These are phyloP conservation scores for Ophiognomonia clavigignenti-juglandacearum DNA, from an alignment of 2,329 filamentous ascomycete species.

Conservation along the genomic window DNA sequence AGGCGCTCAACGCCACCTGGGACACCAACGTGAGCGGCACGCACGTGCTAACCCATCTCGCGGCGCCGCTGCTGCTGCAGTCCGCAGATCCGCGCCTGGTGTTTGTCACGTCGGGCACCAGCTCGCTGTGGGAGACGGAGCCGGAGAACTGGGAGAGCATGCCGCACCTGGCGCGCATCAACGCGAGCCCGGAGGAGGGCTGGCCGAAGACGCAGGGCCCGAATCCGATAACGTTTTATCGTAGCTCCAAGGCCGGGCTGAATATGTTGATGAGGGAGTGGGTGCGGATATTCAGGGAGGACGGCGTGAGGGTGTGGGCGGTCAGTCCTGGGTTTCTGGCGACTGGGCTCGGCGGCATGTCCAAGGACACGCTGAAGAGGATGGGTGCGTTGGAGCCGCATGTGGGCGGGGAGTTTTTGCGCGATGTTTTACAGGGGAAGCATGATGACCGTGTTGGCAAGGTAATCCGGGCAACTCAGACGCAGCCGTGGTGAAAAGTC, in stretches of 20 bases:
- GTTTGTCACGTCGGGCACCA: constrained; percentile 43
- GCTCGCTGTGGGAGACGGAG: constrained; percentile 30
- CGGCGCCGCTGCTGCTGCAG: constrained; percentile 40
- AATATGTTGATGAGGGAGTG: constrained; percentile 47
- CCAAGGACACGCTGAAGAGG: constrained; percentile 28
- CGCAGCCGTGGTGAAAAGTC: constrained; percentile 10
- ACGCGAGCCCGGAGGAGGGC: constrained; percentile 24
- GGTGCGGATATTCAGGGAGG: constrained; percentile 29
- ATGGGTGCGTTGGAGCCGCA: constrained; percentile 30
- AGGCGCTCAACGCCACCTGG: constrained; percentile 41
- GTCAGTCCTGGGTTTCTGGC: constrained; percentile 11
- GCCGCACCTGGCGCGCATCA: constrained; percentile 7
- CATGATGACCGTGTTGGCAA: constrained; percentile 11
- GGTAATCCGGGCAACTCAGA: neutral
- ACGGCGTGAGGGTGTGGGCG: constrained; percentile 38
- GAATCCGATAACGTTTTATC: constrained; percentile 27
- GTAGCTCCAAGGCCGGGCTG: constrained; percentile 37
- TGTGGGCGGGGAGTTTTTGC: constrained; percentile 33
- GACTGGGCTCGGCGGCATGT: constrained; percentile 5
- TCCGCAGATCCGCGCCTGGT: constrained; percentile 39
- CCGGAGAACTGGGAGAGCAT: constrained; percentile 24
- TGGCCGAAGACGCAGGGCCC: constrained; percentile 39
- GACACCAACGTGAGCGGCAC: constrained; percentile 46
- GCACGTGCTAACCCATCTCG: constrained; percentile 34
- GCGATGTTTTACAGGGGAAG: constrained; percentile 24